Evolutionary conservation across 1,139 yeast species (phyloP), one percentile per base, ranked within the genome.

Genomic region (Meyerozyma athensensis): DNA sequence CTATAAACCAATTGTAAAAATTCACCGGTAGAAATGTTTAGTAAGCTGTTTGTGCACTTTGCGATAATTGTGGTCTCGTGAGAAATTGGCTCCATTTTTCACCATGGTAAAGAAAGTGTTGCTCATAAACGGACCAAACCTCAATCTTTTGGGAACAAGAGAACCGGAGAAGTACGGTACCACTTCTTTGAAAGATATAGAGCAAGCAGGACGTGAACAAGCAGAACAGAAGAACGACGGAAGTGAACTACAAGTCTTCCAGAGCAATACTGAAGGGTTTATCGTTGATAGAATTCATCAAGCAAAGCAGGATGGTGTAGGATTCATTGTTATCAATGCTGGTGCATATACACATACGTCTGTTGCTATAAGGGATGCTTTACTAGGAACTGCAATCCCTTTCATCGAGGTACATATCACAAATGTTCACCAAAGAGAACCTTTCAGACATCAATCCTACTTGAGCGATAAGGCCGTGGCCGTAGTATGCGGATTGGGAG

Each of bases 261-360:
- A 71, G 44, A 61, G 54, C 45, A 71, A 71, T 38, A 61, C 68
- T n/a, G 77, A 71, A 52, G 76, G 77, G n/a, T 61, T 59, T 33
- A 55, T 71, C 22, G 61, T 71, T 32, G 76, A 71, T 45, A 52
- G 74, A 35, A 70, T 71, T 33, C 77, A 70, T 43, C 59, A 65
- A 44, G 75, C 77, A 5, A 63, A 59, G 46, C 45, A 45, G 13
- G 66, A 70, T 36, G 66, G 67, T 4, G 64, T 65, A 19, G 67
- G 61, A 2, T 66, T 65, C 35, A 55, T 72, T 36, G 61, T 72
- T 23, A 69, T 72, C 39, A 72, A 72, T 47, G 77, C 77, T 8
- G 77, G 77, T 35, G 77, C 77, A 6, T 71, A 68, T 46, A 72
- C 77, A 2, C 77, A 72, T 43, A 72, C 77, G 1, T 68, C 75